Evolutionary conservation across 305 asterid species (phyloP).

Genomic region (Fraxinus paxiana): DNA sequence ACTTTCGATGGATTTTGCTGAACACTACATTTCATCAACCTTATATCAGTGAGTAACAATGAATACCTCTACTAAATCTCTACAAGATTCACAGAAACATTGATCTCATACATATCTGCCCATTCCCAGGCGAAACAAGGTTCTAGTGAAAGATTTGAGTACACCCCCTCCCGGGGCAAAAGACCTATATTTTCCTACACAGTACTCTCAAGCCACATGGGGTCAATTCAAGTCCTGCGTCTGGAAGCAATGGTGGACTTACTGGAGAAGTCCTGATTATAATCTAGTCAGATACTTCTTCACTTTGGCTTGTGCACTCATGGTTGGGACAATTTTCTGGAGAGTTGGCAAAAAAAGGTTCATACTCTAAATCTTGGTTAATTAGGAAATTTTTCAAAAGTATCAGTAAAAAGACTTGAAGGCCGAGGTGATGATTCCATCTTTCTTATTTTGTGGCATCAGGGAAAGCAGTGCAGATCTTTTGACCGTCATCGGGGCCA

Average conservation of each 20-base stretch:
- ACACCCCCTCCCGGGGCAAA: conserved; percentile 44
- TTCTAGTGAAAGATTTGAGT: conserved; percentile 50
- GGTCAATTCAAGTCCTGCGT: conserved; percentile 51
- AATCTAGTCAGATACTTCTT: conserved; percentile 59
- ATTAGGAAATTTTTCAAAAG: not conserved
- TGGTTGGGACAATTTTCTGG: conserved; percentile 65
- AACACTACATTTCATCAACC: conserved; percentile 16
- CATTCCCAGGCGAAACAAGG: conserved; percentile 47
- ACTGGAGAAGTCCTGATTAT: conserved; percentile 74
- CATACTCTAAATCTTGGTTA: not conserved
- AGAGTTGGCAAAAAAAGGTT: conserved; percentile 45
- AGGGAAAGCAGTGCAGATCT: conserved; percentile 42
- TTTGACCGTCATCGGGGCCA: conserved; percentile 55
- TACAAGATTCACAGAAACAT: not conserved
- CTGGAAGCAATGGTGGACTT: conserved; percentile 67
- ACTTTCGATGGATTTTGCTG: conserved; percentile 22
- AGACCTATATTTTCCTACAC: conserved; percentile 45
- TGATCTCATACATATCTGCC: conserved; percentile 1
- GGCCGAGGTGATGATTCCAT: not conserved
- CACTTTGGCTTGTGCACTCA: conserved; percentile 53
- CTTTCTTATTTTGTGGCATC: conserved; percentile 17
- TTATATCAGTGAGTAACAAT: conserved; percentile 21
- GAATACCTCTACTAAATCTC: not conserved
- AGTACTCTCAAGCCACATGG: conserved; percentile 49
- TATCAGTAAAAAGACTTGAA: not conserved